Percentiles rank a stretch among this genome's conserved stretches.
phyloP scores from a whole-genome alignment of 2,329 filamentous ascomycete species.

The Neofusicoccum cordaticola region DNA sequence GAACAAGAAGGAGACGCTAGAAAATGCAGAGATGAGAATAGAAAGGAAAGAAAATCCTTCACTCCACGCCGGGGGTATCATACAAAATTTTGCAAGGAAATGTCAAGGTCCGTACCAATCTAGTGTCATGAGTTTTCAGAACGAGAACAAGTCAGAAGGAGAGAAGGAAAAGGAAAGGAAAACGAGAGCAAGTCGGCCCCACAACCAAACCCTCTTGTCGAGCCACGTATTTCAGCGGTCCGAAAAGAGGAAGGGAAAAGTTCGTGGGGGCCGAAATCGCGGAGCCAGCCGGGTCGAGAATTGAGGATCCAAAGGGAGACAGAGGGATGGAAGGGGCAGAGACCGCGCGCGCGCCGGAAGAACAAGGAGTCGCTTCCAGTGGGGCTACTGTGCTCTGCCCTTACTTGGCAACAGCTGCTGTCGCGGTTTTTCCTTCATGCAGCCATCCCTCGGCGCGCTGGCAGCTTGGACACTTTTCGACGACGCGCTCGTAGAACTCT shows the following conservation, averaged over 20 bases:
- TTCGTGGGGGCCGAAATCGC: background rate
- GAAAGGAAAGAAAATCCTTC: background rate
- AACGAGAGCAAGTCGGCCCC: background rate
- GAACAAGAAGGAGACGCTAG: background rate
- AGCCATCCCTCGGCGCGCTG: constrained; percentile 9
- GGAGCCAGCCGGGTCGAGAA: constrained; percentile 3
- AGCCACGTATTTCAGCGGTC: background rate
- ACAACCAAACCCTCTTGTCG: background rate
- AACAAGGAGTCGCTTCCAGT: too few species aligned
- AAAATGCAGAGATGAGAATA: background rate
- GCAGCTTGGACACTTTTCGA: constrained; percentile 12
- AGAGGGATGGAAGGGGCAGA: background rate
- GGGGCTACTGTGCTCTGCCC: too few species aligned
- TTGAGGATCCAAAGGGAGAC: background rate
- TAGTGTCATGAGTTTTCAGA: background rate
- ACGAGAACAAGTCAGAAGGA: background rate
- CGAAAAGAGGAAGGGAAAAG: background rate
- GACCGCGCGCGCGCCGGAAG: too few species aligned
- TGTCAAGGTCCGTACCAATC: background rate
- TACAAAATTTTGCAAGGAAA: background rate
- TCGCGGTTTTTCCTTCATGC: background rate
- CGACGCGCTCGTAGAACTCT: constrained; percentile 4
- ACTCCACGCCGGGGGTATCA: constrained; percentile 6
- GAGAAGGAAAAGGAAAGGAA: background rate
- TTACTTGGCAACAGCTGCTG: background rate